Conservation (phyloP, 768 basidiomycete genomes). For the Hemileccinum rubropunctum region DNA sequence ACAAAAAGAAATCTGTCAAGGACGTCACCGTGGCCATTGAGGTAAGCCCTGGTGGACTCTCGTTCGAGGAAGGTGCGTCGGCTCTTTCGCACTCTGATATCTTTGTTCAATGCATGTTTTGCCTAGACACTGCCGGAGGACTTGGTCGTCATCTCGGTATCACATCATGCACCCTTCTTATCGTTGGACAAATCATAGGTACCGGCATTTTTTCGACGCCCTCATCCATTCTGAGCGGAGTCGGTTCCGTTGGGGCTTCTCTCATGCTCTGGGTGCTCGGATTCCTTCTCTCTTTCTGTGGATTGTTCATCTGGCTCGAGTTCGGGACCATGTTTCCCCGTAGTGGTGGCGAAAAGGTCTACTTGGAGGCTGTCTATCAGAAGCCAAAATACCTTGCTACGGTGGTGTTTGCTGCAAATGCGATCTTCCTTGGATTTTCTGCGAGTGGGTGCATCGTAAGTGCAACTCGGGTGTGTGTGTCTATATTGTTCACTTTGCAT, state of each 20-base stretch:
- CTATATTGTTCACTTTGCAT: neutral
- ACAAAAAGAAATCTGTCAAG: neutral
- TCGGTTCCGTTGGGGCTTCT: conserved; percentile 57
- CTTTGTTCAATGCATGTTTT: neutral
- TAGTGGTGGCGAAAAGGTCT: conserved; percentile 62
- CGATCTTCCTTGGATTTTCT: conserved; percentile 44
- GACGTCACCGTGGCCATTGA: conserved; percentile 8
- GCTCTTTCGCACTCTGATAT: neutral
- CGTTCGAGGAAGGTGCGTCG: conserved; percentile 46
- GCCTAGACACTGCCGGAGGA: conserved; percentile 47
- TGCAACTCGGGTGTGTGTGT: neutral
- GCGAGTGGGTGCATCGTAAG: conserved; percentile 49
- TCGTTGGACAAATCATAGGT: conserved; percentile 57
- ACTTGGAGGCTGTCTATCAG: conserved; percentile 54
- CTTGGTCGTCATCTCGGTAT: conserved; percentile 58
- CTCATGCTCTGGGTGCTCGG: conserved; percentile 67
- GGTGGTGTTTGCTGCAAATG: conserved; percentile 45
- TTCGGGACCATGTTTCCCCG: conserved; percentile 63
- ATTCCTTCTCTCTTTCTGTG: conserved; percentile 55
- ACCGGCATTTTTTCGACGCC: conserved; percentile 66
- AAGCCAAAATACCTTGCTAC: conserved; percentile 48
- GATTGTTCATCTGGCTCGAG: conserved; percentile 62
- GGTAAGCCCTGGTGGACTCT: conserved; percentile 40
- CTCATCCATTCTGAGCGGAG: conserved; percentile 53
- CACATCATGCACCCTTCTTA: conserved; percentile 54